Evolutionary conservation across 345 rosid species (phyloP).

Genomic region (Draba incana): DNA sequence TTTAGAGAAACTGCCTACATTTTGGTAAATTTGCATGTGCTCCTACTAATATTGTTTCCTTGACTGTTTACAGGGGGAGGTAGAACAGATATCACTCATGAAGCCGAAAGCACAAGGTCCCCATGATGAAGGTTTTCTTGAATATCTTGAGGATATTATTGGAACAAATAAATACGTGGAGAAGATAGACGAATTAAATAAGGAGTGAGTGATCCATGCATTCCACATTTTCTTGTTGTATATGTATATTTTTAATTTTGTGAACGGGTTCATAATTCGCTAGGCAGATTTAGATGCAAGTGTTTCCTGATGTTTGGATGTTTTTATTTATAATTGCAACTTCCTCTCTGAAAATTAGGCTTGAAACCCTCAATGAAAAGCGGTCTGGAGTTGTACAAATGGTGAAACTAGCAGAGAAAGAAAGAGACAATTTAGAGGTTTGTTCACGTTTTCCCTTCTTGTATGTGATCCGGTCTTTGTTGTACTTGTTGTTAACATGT

Average conservation of each 20-base stretch:
- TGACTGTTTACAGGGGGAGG: conserved; percentile 79
- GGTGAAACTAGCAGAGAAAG: conserved; percentile 97
- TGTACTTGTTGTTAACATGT: conserved; percentile 24
- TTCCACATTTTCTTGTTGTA: conserved; percentile 13
- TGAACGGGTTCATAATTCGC: conserved; percentile 12
- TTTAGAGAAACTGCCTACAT: background rate
- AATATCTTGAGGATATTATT: conserved; percentile 92
- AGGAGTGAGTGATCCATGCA: conserved; percentile 61
- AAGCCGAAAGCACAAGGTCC: conserved; percentile 97
- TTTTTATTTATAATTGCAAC: conserved; percentile 16
- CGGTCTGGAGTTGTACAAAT: conserved; percentile 97
- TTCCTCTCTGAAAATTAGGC: conserved; percentile 48
- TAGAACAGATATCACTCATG: conserved; percentile 98
- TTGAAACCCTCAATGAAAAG: conserved; percentile 85
- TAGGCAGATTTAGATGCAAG: conserved; percentile 22
- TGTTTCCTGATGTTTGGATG: conserved; percentile 22
- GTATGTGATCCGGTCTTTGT: conserved; percentile 8
- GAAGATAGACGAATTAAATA: conserved; percentile 79
- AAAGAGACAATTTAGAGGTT: conserved; percentile 96
- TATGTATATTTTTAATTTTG: conserved; percentile 19
- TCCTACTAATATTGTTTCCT: conserved; percentile 11
- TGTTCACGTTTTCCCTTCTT: conserved; percentile 34
- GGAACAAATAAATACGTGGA: conserved; percentile 94
- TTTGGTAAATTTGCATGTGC: conserved; percentile 15
- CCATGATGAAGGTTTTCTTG: conserved; percentile 98